Percentiles rank a stretch among this genome's conserved stretches.
Evolutionary conservation across 208 protist species (phyloP).

Genomic region (Leishmania turanica): DNA sequence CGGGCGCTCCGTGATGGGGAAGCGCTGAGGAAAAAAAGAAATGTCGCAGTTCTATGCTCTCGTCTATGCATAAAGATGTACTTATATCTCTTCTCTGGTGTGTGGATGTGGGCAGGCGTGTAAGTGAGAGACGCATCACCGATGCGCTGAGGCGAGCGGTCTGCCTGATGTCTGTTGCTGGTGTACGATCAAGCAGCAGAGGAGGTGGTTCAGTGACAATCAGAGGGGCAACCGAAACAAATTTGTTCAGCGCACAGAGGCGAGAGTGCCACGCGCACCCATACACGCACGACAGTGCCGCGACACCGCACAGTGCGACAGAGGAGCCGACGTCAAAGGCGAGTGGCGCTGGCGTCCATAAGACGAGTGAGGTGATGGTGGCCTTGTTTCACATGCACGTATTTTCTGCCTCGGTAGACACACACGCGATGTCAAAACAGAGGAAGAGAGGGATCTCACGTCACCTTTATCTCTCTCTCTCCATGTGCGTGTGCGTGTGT

Average conservation of each 20-base stretch:
- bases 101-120: background rate
- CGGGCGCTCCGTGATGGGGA: background rate
- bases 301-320: background rate
- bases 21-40: background rate
- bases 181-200: background rate
- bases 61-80: background rate
- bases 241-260: background rate
- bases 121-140: background rate
- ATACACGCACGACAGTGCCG: background rate
- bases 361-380: background rate
- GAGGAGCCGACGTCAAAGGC: background rate
- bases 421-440: background rate
- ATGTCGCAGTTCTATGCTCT: background rate
- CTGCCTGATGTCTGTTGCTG: background rate
- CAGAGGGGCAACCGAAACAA: background rate
- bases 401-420: background rate
- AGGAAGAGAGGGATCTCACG: background rate
- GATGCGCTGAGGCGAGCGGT: background rate
- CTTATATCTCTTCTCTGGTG: background rate
- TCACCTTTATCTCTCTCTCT: background rate
- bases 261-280: background rate
- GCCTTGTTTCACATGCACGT: background rate
- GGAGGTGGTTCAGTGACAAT: background rate
- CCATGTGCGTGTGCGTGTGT: background rate
- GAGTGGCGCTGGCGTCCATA: background rate